Evolutionary conservation across 192 early-diverging fungal species (phyloP).

Genomic region (Podila clonocystis): DNA sequence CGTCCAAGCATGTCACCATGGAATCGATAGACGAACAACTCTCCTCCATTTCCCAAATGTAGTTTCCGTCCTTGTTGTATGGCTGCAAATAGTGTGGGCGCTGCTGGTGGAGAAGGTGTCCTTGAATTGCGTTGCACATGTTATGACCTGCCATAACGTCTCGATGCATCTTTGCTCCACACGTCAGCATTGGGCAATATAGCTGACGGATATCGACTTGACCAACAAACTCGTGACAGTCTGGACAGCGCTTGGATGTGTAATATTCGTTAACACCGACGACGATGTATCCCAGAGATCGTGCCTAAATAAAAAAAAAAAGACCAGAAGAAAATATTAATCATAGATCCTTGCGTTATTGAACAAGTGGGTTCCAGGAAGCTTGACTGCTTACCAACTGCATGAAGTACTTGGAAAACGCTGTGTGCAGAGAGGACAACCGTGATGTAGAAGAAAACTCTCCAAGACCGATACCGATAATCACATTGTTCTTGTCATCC

Average conservation of each 20-base stretch:
- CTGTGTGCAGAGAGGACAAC: constrained; percentile 14
- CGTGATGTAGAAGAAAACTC: constrained; percentile 10
- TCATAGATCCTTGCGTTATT: too few relatives aligned
- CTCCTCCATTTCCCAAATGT: constrained; percentile 7
- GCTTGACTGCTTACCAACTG: constrained; percentile 9
- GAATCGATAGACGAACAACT: background rate
- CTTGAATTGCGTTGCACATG: background rate
- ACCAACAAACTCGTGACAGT: constrained; percentile 6
- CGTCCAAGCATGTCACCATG: background rate
- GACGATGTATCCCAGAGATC: constrained; percentile 4
- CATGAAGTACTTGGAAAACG: constrained; percentile 13
- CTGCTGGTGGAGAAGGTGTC: constrained; percentile 5
- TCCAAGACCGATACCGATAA: constrained; percentile 16
- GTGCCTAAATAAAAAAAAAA: constrained; percentile 2
- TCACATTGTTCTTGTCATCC: background rate
- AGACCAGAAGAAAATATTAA: too few relatives aligned
- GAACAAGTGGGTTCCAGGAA: too few relatives aligned
- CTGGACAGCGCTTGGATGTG: constrained; percentile 5
- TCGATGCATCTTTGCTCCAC: background rate
- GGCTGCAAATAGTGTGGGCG: constrained; percentile 10
- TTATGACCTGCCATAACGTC: constrained; percentile 7
- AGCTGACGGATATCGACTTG: constrained; percentile 9
- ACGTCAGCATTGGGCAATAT: background rate
- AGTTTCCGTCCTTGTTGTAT: constrained; percentile 5
- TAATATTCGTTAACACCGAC: constrained; percentile 20